Conservation (phyloP, 352 stramenopile genomes). For the Pythium folliculosum region DNA sequence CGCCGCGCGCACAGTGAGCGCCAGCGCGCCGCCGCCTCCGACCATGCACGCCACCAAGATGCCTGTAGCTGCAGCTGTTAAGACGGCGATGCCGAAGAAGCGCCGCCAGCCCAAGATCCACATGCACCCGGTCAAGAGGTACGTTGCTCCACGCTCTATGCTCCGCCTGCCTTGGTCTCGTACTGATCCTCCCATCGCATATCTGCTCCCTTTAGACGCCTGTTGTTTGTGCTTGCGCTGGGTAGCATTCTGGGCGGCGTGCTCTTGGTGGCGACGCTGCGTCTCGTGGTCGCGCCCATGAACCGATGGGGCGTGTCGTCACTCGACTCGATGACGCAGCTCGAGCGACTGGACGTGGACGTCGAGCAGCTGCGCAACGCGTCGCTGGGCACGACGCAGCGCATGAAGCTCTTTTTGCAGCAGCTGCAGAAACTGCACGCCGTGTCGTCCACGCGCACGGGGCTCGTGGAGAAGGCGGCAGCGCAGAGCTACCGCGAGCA, state of each 20-base stretch:
- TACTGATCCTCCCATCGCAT: background rate
- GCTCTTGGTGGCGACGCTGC: slow-evolving; percentile 24
- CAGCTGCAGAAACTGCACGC: slow-evolving; percentile 31
- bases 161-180: background rate
- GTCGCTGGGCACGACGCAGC: slow-evolving; percentile 10
- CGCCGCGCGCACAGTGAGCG: background rate
- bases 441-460: slow-evolving; percentile 17
- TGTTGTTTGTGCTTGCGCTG: slow-evolving; percentile 22
- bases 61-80: background rate
- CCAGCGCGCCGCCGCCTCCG: too few relatives aligned
- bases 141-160: background rate
- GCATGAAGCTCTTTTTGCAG: slow-evolving; percentile 26
- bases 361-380: slow-evolving; percentile 12
- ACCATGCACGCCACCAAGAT: background rate
- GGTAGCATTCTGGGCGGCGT: slow-evolving; percentile 24
- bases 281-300: slow-evolving; percentile 19
- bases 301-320: slow-evolving; percentile 14
- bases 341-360: slow-evolving; percentile 18
- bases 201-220: slow-evolving; percentile 9
- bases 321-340: slow-evolving; percentile 16
- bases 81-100: background rate
- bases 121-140: slow-evolving; percentile 37
- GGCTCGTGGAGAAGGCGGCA: slow-evolving; percentile 30
- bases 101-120: slow-evolving; percentile 20
- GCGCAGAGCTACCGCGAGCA: slow-evolving; percentile 33